phyloP scores from a whole-genome alignment of 2,329 filamentous ascomycete genomes.

The Colletotrichum zoysiae region DNA sequence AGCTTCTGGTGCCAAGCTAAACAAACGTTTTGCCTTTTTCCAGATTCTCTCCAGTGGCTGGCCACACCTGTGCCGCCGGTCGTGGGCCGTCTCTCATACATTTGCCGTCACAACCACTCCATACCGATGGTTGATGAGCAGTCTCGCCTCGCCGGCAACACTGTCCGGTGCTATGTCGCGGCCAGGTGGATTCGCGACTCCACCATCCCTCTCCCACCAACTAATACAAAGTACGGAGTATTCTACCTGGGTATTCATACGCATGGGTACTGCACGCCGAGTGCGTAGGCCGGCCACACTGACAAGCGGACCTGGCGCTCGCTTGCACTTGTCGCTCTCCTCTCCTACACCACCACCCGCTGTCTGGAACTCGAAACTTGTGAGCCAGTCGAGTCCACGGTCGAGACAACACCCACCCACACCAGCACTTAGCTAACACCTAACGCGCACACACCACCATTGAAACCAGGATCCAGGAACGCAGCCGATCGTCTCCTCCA shows the following conservation, averaged over 20 bases:
- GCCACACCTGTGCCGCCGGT: not conserved
- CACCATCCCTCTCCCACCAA: not conserved
- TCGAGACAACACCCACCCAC: not conserved
- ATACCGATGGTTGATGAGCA: slow-evolving; percentile 25
- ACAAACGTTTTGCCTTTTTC: not conserved
- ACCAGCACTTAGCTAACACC: not conserved
- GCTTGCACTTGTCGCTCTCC: not conserved
- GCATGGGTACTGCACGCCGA: too few species aligned
- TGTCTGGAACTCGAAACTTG: slow-evolving; percentile 11
- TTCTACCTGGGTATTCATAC: too few species aligned
- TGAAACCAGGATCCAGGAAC: slow-evolving; percentile 37
- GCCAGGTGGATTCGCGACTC: slow-evolving; percentile 6
- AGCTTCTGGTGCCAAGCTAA: not conserved
- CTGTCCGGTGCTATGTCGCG: slow-evolving; percentile 14
- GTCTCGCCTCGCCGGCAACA: slow-evolving; percentile 18
- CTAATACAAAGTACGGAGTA: too few species aligned
- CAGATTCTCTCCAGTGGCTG: not conserved
- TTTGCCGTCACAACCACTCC: slow-evolving; percentile 24
- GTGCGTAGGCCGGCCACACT: not conserved
- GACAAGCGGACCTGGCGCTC: not conserved
- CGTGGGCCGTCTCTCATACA: slow-evolving; percentile 19
- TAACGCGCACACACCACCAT: slow-evolving; percentile 3
- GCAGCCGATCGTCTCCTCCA: slow-evolving; percentile 16
- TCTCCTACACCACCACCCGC: not conserved
- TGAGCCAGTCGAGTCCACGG: slow-evolving; percentile 22